Conservation (phyloP, 495 filamentous ascomycete genomes). For the Aspergillus affinis region DNA sequence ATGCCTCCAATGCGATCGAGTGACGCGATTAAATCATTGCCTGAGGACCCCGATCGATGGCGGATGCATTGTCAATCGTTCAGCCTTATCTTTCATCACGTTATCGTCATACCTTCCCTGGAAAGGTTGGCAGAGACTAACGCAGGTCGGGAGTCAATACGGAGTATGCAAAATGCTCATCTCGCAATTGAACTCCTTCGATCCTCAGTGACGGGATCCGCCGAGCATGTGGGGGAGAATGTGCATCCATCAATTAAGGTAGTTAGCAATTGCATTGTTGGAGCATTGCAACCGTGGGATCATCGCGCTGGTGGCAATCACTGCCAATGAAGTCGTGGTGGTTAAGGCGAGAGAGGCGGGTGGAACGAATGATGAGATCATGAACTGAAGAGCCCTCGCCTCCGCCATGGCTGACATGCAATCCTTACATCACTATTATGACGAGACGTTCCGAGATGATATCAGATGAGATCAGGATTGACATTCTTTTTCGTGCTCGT, state of each 20-base stretch:
- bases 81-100: neutral
- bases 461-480: neutral
- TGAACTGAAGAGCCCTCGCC: neutral
- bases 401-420: neutral
- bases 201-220: neutral
- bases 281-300: neutral
- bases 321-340: neutral
- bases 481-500: too few species aligned
- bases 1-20: neutral
- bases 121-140: neutral
- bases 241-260: neutral
- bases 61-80: neutral
- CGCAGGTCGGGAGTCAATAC: neutral
- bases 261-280: neutral
- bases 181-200: neutral
- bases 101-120: neutral
- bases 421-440: neutral
- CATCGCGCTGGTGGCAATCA: neutral
- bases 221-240: neutral
- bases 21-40: neutral
- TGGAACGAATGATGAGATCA: neutral
- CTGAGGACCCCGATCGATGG: neutral
- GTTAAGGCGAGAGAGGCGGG: neutral
- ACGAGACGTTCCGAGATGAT: neutral
- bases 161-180: neutral